Percentiles rank a stretch among this genome's conserved stretches.
These are phyloP conservation scores for Trichomonascaceae sp. DNA, from an alignment of 1,139 yeast genomes.

Conservation along the genomic window DNA sequence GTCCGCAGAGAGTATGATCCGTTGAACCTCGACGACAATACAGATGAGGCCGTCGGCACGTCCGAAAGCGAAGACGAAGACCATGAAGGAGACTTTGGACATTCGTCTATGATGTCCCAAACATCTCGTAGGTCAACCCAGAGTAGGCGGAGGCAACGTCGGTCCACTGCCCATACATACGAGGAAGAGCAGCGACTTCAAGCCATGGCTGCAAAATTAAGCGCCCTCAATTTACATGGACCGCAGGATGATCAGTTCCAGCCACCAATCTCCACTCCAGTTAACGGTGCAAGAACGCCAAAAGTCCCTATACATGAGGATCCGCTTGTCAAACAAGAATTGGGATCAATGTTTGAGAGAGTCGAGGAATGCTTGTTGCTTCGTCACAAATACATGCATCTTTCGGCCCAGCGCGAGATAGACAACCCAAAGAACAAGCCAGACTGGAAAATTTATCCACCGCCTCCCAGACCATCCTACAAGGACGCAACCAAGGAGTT, in stretches of 20 bases:
- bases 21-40: too few species aligned
- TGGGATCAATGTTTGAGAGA: constrained; percentile 55
- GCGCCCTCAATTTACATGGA: constrained; percentile 34
- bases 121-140: too few species aligned
- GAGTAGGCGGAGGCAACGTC: too few species aligned
- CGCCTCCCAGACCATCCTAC: constrained; percentile 90
- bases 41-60: constrained; percentile 7
- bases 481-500: constrained; percentile 54
- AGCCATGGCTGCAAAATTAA: constrained; percentile 58
- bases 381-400: constrained; percentile 60
- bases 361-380: constrained; percentile 61
- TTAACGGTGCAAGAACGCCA: too few species aligned
- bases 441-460: constrained; percentile 75
- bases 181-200: constrained; percentile 54
- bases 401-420: constrained; percentile 58
- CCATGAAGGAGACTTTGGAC: constrained; percentile 5
- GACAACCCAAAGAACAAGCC: constrained; percentile 72
- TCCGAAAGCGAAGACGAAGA: constrained; percentile 6
- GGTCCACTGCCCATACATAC: constrained; percentile 31
- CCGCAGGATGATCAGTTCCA: too few species aligned
- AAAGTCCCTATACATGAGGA: constrained; percentile 32
- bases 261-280: too few species aligned
- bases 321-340: constrained; percentile 53
- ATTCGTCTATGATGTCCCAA: constrained; percentile 2
- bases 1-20: too few species aligned